Evolutionary conservation across 345 rosid genomes (phyloP).

Genomic region (Murraya koenigii): DNA sequence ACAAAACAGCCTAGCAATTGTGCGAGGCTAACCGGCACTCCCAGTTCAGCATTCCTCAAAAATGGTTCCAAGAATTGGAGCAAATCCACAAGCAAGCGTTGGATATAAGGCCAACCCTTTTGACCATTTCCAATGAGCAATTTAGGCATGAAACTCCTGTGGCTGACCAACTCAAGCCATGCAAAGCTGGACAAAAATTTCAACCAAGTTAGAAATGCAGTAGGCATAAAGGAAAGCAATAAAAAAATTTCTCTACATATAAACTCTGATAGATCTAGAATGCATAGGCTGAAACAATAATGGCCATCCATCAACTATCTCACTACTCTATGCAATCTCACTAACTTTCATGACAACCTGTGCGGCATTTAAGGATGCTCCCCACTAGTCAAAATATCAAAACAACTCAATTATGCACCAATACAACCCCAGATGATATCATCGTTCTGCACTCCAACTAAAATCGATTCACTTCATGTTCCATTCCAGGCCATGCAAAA

Average conservation of each 20-base stretch:
- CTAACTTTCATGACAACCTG: too few relatives aligned
- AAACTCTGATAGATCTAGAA: background rate
- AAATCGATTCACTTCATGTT: background rate
- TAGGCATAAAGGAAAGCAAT: background rate
- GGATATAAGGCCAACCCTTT: slow-evolving; percentile 95
- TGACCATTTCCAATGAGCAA: slow-evolving; percentile 76
- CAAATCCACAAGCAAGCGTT: slow-evolving; percentile 84
- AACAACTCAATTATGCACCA: background rate
- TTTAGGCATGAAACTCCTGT: slow-evolving; percentile 98
- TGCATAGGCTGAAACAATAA: background rate
- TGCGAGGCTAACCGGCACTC: slow-evolving; percentile 58
- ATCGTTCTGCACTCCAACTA: background rate
- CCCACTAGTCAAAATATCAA: background rate
- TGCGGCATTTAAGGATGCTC: too few relatives aligned
- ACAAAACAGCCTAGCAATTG: background rate
- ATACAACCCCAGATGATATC: background rate
- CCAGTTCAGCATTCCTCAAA: slow-evolving; percentile 89
- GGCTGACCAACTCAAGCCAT: slow-evolving; percentile 95
- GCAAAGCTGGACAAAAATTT: slow-evolving; percentile 68
- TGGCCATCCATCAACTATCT: background rate
- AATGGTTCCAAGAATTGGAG: slow-evolving; percentile 96
- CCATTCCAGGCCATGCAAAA: background rate
- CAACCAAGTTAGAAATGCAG: slow-evolving; percentile 8
- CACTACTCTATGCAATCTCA: background rate
- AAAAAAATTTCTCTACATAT: background rate